Percentiles rank a stretch among this genome's conserved stretches.
phyloP scores from a whole-genome alignment of 78 protist genomes.

The Mastigamoeba balamuthi region DNA sequence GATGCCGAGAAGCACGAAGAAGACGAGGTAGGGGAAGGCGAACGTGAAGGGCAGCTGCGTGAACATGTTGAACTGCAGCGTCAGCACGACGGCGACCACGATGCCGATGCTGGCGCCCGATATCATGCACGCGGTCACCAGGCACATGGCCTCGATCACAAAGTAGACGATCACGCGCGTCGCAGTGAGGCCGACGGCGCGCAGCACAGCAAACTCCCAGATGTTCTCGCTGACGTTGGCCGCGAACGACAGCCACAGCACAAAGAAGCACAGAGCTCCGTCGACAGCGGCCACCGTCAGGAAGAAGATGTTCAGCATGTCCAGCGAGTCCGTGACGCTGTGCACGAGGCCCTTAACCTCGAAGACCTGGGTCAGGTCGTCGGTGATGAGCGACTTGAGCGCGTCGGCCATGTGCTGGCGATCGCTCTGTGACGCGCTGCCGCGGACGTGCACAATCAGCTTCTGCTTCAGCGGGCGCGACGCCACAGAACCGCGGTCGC shows the following conservation, averaged over 20 bases:
- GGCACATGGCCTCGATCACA: conserved; percentile 4
- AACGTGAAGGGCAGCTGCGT: conserved; percentile 73
- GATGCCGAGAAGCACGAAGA: conserved; percentile 33
- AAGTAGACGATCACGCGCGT: conserved; percentile 30
- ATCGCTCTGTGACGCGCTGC: conserved; percentile 8
- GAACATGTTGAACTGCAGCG: conserved; percentile 73
- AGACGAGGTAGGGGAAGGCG: conserved; percentile 62
- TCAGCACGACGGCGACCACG: conserved; percentile 58
- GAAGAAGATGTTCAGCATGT: conserved; percentile 44
- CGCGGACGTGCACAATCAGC: conserved; percentile 11
- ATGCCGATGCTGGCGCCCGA: conserved; percentile 24
- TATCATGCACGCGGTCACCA: neutral
- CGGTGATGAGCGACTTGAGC: conserved; percentile 15
- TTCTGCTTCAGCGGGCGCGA: conserved; percentile 19
- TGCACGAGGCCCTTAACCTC: conserved; percentile 22
- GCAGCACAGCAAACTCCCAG: conserved; percentile 87
- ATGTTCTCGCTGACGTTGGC: conserved; percentile 77
- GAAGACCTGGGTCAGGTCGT: conserved; percentile 26
- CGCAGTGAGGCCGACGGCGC: conserved; percentile 70
- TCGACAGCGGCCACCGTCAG: conserved; percentile 44
- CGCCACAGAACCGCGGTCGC: neutral
- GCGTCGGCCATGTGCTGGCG: conserved; percentile 41
- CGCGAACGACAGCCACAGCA: conserved; percentile 74
- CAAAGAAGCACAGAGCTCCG: conserved; percentile 64
- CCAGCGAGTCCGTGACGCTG: conserved; percentile 16